Percentiles rank a stretch among this genome's conserved stretches.
Evolutionary conservation across 805 yeast species (phyloP).

Genomic region (Kazachstania viticola): DNA sequence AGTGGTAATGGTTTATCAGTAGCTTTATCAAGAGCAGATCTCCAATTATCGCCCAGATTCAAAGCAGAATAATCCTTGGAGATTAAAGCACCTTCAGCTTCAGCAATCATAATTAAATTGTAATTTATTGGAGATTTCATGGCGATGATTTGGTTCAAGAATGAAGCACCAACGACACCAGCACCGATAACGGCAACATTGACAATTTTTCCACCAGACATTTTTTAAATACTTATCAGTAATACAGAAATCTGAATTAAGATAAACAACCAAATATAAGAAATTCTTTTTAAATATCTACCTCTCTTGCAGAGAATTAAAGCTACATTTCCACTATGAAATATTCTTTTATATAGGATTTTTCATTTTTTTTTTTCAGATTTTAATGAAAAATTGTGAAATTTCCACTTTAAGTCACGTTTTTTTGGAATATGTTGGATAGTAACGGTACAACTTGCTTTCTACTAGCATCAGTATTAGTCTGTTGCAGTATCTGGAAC

Average conservation of each 20-base stretch:
- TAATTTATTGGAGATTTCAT: slow-evolving; percentile 52
- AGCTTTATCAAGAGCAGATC: slow-evolving; percentile 34
- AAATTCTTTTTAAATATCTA: too few relatives aligned
- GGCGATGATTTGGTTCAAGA: slow-evolving; percentile 64
- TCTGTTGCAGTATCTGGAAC: slow-evolving; percentile 30
- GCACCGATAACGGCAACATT: slow-evolving; percentile 72
- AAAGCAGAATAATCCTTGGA: slow-evolving; percentile 64
- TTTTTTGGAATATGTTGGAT: too few relatives aligned
- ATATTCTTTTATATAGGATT: too few relatives aligned
- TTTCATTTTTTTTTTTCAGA: too few relatives aligned
- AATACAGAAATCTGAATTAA: not conserved
- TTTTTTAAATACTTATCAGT: slow-evolving; percentile 18
- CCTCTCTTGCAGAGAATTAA: too few relatives aligned
- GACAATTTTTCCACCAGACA: slow-evolving; percentile 37
- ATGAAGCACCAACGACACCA: slow-evolving; percentile 92
- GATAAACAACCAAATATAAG: too few relatives aligned
- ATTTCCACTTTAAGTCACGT: too few relatives aligned
- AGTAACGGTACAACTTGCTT: slow-evolving; percentile 72
- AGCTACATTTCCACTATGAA: too few relatives aligned
- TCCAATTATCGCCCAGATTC: slow-evolving; percentile 44
- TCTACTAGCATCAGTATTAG: slow-evolving; percentile 55
- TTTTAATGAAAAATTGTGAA: too few relatives aligned
- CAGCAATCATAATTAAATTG: slow-evolving; percentile 73
- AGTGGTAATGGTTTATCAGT: slow-evolving; percentile 38
- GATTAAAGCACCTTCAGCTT: slow-evolving; percentile 57